Base-by-base conservation (phyloP, 2,329 filamentous ascomycete genomes). In the Colletotrichum theobromicola region DNA sequence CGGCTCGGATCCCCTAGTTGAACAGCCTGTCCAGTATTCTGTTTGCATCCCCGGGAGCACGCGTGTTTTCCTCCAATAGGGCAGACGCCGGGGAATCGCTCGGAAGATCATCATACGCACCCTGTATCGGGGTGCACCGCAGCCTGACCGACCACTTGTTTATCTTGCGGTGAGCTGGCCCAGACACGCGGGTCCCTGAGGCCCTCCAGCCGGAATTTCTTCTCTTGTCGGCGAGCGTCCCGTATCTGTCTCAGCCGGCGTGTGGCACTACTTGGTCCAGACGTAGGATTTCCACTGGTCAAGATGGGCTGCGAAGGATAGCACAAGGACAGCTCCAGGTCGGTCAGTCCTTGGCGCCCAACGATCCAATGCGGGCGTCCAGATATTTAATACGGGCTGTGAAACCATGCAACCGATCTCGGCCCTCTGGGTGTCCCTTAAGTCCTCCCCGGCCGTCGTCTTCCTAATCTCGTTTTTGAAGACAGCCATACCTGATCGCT, bases 21-120 rank as follows among this genome's bases (percentile, higher is more conserved):
- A 63, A 61, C 72, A 62, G 16, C 15, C 58, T 70, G 42, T 24
- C 57, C 58, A 60, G 34, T 28, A 55, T 68, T 57, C 55, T 32
- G 35, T 64, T 70, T 55, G 34, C 71, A 37, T 70, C 37, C 30
- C 58, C 30, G 58, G 32, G 53, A 61, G 21, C 50, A 30, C 12
- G 65, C 64, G 72, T 55, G 53, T 42, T 61, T 46, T 34, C 72
- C 32, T 62, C 67, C 67, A 74, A 72, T 66, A 72, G 61, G 72
- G 62, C 61, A 46, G 61, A 18, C 26, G 30, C 21, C 37, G 37
- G 53, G 34, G 34, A 21, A 21, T 8, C 15, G 13, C 26, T 65
- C 67, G 67, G 67, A 74, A 66, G 72, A 67, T 72, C 67, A 74
- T 13, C 72, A 74, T 71, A 71, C 67, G 67, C 61, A 66, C 61